A percentile compares a stretch with the other conserved stretches of the same genome.
These are phyloP conservation scores for Endothia cerciana DNA, from an alignment of 2,329 filamentous ascomycete species.

Conservation along the genomic window DNA sequence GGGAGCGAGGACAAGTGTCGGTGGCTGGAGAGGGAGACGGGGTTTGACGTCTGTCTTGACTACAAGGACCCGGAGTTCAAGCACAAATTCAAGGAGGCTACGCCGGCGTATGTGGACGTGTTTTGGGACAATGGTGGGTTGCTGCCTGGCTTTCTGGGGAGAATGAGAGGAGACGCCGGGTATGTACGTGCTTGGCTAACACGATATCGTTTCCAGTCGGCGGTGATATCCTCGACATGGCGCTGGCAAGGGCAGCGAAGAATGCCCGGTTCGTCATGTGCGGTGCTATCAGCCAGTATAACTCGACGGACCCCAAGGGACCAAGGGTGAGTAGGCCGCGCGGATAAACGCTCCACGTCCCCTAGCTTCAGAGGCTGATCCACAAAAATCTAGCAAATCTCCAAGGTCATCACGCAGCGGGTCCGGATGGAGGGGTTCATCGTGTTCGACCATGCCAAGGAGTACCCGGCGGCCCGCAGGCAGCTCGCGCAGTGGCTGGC, in stretches of 20 bases:
- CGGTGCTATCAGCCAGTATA: constrained; percentile 45
- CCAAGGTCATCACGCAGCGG: constrained; percentile 28
- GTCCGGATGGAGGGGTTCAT: constrained; percentile 70
- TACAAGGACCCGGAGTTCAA: constrained; percentile 69
- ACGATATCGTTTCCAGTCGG: constrained; percentile 50
- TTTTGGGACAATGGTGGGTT: constrained; percentile 67
- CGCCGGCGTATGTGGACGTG: constrained; percentile 66
- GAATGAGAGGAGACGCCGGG: too few relatives aligned
- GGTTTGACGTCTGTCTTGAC: constrained; percentile 70
- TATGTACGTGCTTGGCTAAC: background rate
- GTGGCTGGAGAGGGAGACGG: constrained; percentile 63
- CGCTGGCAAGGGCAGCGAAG: constrained; percentile 63
- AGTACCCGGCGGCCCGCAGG: constrained; percentile 60
- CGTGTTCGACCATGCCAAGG: constrained; percentile 66
- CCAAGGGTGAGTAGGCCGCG: constrained; percentile 17
- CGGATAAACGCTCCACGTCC: background rate
- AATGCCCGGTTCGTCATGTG: constrained; percentile 72
- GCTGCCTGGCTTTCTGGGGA: background rate
- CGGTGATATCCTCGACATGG: constrained; percentile 70
- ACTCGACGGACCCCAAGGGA: constrained; percentile 24
- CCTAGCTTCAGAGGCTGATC: background rate
- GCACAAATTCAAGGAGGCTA: constrained; percentile 62
- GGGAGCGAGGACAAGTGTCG: constrained; percentile 61
- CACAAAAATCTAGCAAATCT: constrained; percentile 23
- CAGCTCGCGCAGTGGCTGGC: constrained; percentile 68